Percentiles rank a stretch among this genome's conserved stretches.
Evolutionary conservation across 169 alveolate species (phyloP).

Genomic region (Plasmodium billcollinsi): DNA sequence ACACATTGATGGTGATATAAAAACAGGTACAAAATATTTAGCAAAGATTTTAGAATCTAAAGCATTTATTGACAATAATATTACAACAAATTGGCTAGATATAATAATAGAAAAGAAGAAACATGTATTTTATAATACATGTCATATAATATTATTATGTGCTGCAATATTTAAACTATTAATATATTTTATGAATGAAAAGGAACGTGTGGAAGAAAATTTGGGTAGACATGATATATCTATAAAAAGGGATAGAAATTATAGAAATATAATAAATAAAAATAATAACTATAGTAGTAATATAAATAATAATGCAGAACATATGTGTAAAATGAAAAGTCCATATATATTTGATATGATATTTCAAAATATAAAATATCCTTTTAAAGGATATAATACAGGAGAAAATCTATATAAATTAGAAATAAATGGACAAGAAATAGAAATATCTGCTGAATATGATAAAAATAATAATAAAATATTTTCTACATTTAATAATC

Average conservation of each 20-base stretch:
- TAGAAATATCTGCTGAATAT: conserved; percentile 64
- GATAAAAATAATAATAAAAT: conserved; percentile 64
- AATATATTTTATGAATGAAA: conserved; percentile 48
- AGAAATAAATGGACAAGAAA: conserved; percentile 51
- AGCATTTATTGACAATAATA: conserved; percentile 79
- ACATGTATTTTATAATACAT: conserved; percentile 31
- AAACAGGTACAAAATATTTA: conserved; percentile 84
- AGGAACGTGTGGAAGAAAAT: conserved; percentile 26
- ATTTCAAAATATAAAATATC: conserved; percentile 59
- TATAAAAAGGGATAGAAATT: conserved; percentile 13
- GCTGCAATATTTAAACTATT: conserved; percentile 63
- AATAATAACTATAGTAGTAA: not conserved
- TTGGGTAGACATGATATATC: conserved; percentile 67
- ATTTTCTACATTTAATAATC: conserved; percentile 49
- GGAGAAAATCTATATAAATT: conserved; percentile 67
- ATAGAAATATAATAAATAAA: not conserved
- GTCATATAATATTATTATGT: conserved; percentile 63
- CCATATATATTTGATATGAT: conserved; percentile 25
- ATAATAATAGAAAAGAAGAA: conserved; percentile 51
- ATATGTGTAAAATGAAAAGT: conserved; percentile 18
- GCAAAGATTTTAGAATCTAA: conserved; percentile 83
- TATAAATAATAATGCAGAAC: not conserved
- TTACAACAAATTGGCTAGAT: conserved; percentile 76
- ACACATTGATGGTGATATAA: conserved; percentile 85
- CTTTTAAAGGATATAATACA: conserved; percentile 49